Evolutionary conservation across 2,329 filamentous ascomycete genomes (phyloP).

Genomic region (Trichoderma sp.): DNA sequence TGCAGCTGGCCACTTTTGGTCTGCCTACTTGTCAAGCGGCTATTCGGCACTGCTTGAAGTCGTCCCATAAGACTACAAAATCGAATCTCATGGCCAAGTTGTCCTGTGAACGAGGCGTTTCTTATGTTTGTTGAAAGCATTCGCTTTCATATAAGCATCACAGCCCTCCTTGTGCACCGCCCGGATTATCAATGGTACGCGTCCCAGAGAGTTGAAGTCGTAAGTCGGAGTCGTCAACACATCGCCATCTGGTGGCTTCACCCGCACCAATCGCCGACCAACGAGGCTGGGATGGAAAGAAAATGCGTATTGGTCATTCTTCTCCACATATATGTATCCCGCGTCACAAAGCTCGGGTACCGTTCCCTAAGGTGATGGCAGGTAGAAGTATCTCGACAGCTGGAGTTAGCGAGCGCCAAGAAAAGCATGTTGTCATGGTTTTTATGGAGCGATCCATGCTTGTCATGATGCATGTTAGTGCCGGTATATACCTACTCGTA

Average conservation of each 20-base stretch:
- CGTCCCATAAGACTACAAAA: not conserved
- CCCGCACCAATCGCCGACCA: not conserved
- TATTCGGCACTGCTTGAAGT: not conserved
- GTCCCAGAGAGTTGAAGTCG: not conserved
- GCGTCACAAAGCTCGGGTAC: not conserved
- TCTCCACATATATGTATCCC: not conserved
- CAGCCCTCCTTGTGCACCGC: not conserved
- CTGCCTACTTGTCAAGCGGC: not conserved
- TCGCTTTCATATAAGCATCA: not conserved
- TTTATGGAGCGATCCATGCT: not conserved
- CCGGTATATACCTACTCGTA: not conserved
- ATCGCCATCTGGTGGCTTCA: not conserved
- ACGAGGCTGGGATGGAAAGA: not conserved
- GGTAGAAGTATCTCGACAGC: not conserved
- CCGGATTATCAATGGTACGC: not conserved
- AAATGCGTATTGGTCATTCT: not conserved
- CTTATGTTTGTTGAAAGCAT: not conserved
- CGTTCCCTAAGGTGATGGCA: not conserved
- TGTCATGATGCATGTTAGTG: not conserved
- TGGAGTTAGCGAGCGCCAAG: not conserved
- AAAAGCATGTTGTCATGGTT: not conserved
- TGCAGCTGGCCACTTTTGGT: not conserved
- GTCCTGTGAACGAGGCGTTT: not conserved
- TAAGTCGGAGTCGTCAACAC: not conserved
- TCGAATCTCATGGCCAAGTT: not conserved